These are phyloP conservation scores for Solanum arcanum DNA, from an alignment of 257 asterid genomes.

Conservation along the genomic window DNA sequence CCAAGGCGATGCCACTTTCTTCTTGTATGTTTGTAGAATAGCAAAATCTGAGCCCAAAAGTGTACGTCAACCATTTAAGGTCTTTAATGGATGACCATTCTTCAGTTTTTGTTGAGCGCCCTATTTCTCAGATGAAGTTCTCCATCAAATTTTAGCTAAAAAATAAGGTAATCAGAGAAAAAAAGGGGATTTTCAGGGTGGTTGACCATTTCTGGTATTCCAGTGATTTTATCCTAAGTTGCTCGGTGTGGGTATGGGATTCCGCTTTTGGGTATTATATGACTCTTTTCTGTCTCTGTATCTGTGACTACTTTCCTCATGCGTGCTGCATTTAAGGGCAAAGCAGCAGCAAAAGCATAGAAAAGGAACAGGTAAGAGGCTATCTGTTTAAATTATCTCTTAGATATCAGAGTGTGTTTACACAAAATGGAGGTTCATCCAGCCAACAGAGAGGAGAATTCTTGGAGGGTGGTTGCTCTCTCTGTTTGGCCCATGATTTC, in stretches of 20 bases:
- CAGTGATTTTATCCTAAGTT: not conserved
- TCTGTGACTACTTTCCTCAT: not conserved
- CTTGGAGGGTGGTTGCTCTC: not conserved
- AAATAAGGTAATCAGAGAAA: not conserved
- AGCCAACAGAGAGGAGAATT: not conserved
- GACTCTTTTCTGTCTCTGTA: not conserved
- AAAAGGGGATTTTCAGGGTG: not conserved
- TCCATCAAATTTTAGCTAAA: not conserved
- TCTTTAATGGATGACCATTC: not conserved
- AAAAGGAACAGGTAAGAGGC: not conserved
- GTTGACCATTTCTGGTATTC: not conserved
- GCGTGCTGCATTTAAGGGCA: not conserved
- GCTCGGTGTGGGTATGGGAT: too few relatives aligned
- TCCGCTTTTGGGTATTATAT: too few relatives aligned
- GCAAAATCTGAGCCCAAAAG: not conserved
- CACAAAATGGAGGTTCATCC: not conserved
- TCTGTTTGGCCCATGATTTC: not conserved
- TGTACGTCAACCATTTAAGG: not conserved
- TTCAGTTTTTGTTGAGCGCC: not conserved
- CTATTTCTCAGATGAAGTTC: not conserved
- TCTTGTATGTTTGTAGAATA: not conserved
- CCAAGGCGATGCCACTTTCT: not conserved
- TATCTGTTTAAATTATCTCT: not conserved
- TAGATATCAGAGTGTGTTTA: not conserved
- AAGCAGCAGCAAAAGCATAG: not conserved